phyloP scores from a whole-genome alignment of 176 grass and related monocot species.

The Avena atlantica region DNA sequence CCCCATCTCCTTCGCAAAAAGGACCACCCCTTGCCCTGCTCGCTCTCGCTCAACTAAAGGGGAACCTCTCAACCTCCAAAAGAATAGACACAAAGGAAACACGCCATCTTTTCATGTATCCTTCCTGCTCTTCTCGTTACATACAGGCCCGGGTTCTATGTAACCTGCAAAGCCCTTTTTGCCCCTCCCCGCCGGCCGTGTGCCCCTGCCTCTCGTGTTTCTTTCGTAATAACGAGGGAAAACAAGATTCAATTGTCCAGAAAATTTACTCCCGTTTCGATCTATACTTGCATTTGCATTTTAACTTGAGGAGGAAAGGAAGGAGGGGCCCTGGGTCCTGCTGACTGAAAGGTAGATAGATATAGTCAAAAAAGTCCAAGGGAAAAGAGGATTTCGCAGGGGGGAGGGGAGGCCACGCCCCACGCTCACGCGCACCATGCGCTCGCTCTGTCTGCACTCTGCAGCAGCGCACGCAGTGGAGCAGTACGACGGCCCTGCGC shows the following conservation, averaged over 20 bases:
- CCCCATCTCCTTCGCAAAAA: conserved; percentile 44
- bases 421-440: not conserved
- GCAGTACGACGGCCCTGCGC: not conserved
- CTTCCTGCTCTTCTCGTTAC: not conserved
- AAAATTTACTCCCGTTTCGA: not conserved
- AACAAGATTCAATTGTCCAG: not conserved
- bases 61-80: not conserved
- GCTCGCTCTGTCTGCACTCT: not conserved
- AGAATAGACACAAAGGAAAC: conserved; percentile 49
- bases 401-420: no score
- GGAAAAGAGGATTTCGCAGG: not conserved
- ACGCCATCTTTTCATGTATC: conserved; percentile 46
- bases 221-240: not conserved
- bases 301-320: no score
- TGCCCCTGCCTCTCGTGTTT: not conserved
- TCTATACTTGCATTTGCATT: not conserved
- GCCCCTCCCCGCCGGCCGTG: not conserved
- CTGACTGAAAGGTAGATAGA: no score
- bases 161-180: not conserved
- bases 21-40: not conserved
- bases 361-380: conserved; percentile 42
- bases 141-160: not conserved
- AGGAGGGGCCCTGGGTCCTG: not conserved
- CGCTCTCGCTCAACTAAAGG: conserved; percentile 1
- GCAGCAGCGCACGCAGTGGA: conserved; percentile 32